Evolutionary conservation across 768 basidiomycete species (phyloP).

Genomic region (Psilocybe cubensis): DNA sequence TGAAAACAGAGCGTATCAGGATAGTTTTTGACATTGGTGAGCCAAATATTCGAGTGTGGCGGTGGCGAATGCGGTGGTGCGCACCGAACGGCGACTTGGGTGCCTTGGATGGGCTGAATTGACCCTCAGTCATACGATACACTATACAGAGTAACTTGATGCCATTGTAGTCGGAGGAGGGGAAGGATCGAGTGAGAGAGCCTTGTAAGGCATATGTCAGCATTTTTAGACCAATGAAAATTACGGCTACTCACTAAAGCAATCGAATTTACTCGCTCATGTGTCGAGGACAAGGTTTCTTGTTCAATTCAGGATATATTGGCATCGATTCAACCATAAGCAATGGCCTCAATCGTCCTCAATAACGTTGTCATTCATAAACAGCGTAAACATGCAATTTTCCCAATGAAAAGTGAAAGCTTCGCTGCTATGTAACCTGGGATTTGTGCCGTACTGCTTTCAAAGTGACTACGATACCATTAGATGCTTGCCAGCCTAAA

Average conservation of each 20-base stretch:
- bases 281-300: background rate
- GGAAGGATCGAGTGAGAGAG: background rate
- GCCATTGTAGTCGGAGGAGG: background rate
- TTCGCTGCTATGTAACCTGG: background rate
- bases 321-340: background rate
- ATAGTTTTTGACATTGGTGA: background rate
- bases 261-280: background rate
- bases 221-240: background rate
- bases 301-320: background rate
- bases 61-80: constrained; percentile 4
- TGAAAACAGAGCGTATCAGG: background rate
- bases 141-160: background rate
- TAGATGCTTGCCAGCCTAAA: background rate
- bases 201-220: background rate
- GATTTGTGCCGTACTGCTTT: background rate
- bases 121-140: background rate
- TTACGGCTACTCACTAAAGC: background rate
- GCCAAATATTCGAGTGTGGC: background rate
- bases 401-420: too few relatives aligned
- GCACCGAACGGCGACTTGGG: constrained; percentile 4
- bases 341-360: background rate
- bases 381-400: too few relatives aligned
- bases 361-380: background rate
- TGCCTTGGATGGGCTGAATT: background rate
- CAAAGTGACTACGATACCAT: background rate